Conservation (phyloP, 176 grass and related monocot species). For the Saccharum spontaneum region DNA sequence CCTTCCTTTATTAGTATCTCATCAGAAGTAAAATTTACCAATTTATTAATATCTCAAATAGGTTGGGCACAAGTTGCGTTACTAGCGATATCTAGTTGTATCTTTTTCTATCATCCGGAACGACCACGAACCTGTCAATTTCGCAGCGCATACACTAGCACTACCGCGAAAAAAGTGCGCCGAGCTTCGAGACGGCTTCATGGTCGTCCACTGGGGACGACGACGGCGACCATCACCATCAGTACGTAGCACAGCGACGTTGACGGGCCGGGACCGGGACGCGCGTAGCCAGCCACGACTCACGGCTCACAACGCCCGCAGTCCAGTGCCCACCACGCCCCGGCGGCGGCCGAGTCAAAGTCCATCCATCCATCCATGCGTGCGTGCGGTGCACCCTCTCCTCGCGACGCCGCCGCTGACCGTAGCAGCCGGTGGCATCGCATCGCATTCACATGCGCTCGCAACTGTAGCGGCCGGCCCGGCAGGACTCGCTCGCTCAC, state of each 20-base stretch:
- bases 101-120: not conserved
- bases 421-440: not conserved
- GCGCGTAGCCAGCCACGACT: not conserved
- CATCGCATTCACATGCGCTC: not conserved
- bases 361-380: not conserved
- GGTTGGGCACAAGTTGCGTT: no score
- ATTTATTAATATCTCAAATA: no score
- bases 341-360: constrained; percentile 1
- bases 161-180: not conserved
- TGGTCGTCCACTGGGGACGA: not conserved
- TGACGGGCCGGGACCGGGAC: not conserved
- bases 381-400: not conserved
- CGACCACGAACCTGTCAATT: not conserved
- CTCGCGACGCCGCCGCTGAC: not conserved
- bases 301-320: not conserved
- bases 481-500: not conserved
- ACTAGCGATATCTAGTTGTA: no score
- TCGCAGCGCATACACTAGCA: not conserved
- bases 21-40: no score
- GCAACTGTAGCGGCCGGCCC: not conserved
- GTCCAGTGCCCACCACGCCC: not conserved
- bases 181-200: not conserved
- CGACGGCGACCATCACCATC: not conserved
- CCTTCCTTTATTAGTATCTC: no score
- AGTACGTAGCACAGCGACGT: not conserved